phyloP scores from a whole-genome alignment of 2,329 filamentous ascomycete species.

The Penicillium verrucosum region DNA sequence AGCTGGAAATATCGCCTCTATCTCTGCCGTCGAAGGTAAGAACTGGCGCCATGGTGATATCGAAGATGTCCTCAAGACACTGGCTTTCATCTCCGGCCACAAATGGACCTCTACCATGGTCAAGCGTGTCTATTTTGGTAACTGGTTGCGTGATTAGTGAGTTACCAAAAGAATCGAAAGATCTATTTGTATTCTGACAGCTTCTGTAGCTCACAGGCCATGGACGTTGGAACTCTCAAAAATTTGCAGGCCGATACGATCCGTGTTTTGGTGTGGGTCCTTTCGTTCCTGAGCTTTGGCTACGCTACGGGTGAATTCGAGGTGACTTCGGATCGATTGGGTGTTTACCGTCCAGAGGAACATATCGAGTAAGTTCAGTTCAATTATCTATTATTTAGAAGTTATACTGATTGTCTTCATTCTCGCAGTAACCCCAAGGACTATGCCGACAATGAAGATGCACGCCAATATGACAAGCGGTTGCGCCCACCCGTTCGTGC shows the following conservation, averaged over 20 bases:
- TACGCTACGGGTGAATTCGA: slow-evolving; percentile 86
- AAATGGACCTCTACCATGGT: slow-evolving; percentile 81
- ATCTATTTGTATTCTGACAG: slow-evolving; percentile 1
- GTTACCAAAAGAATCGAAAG: slow-evolving; percentile 8
- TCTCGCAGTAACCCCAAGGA: slow-evolving; percentile 70
- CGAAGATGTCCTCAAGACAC: slow-evolving; percentile 74
- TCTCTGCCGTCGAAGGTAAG: slow-evolving; percentile 50
- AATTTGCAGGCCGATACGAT: slow-evolving; percentile 75
- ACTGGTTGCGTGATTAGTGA: slow-evolving; percentile 77
- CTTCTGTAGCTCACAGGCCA: slow-evolving; percentile 62
- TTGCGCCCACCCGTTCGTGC: slow-evolving; percentile 74
- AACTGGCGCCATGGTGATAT: slow-evolving; percentile 64
- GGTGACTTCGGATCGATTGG: slow-evolving; percentile 74
- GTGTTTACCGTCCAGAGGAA: slow-evolving; percentile 73
- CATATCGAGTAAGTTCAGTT: slow-evolving; percentile 46
- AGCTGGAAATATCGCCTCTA: slow-evolving; percentile 50
- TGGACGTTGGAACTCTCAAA: slow-evolving; percentile 77
- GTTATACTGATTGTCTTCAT: slow-evolving; percentile 39
- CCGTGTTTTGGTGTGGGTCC: slow-evolving; percentile 73
- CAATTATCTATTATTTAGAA: neutral
- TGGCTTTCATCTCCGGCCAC: slow-evolving; percentile 74
- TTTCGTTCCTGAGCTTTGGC: slow-evolving; percentile 77
- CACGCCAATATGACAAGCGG: slow-evolving; percentile 69
- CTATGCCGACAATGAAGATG: slow-evolving; percentile 83
- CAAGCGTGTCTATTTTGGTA: slow-evolving; percentile 77